Evolutionary conservation across 331 rosid species (phyloP).

Genomic region (Saraca asoca): DNA sequence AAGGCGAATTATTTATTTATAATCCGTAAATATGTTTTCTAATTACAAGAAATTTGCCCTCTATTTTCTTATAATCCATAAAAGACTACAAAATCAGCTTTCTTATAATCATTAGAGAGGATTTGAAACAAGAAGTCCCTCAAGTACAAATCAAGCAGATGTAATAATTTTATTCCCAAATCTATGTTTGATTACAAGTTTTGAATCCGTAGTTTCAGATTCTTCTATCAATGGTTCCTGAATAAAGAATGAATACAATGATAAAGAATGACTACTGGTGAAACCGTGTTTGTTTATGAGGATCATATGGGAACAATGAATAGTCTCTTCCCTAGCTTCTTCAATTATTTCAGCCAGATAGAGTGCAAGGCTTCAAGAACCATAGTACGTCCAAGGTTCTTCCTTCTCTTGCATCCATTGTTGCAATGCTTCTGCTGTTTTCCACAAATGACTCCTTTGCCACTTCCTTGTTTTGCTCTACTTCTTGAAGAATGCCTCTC

Average conservation of each 20-base stretch:
- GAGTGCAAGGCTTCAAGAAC: slow-evolving; percentile 97
- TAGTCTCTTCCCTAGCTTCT: slow-evolving; percentile 2
- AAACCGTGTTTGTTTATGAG: slow-evolving; percentile 17
- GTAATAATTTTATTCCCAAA: slow-evolving; percentile 34
- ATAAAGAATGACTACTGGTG: slow-evolving; percentile 21
- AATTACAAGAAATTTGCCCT: no score
- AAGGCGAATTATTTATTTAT: no score
- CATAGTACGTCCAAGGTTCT: slow-evolving; percentile 82
- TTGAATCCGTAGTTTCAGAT: slow-evolving; percentile 33
- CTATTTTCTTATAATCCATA: no score
- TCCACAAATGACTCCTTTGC: slow-evolving; percentile 39
- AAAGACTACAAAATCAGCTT: no score
- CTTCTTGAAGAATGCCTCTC: slow-evolving; percentile 59
- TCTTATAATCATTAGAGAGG: no score
- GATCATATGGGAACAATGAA: no score
- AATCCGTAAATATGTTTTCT: no score
- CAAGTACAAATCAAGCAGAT: not conserved
- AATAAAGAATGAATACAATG: slow-evolving; percentile 24
- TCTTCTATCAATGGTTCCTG: slow-evolving; percentile 24
- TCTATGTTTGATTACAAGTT: slow-evolving; percentile 30
- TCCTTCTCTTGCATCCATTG: slow-evolving; percentile 66
- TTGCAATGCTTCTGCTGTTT: slow-evolving; percentile 43
- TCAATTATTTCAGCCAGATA: slow-evolving; percentile 41
- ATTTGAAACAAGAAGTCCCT: not conserved
- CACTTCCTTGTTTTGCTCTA: slow-evolving; percentile 50